Evolutionary conservation across 2,329 filamentous ascomycete species (phyloP).

Genomic region (Metarhizium anisopliae): DNA sequence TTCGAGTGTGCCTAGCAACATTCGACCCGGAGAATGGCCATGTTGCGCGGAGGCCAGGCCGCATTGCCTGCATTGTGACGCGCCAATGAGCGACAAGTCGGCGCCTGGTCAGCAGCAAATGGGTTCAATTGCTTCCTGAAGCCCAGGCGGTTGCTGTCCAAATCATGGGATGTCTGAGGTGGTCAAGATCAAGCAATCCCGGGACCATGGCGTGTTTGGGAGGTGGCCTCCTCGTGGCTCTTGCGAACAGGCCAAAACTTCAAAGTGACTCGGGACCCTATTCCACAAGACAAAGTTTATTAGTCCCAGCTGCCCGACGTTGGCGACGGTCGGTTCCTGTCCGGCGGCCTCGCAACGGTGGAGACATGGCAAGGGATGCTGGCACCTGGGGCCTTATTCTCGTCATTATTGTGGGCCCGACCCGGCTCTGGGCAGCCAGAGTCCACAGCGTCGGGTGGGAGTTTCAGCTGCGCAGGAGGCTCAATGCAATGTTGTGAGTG

Average conservation of each 20-base stretch:
- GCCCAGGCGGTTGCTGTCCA: neutral
- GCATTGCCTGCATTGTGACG: constrained; percentile 3
- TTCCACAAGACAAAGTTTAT: neutral
- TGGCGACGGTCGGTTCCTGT: neutral
- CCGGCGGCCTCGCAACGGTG: neutral
- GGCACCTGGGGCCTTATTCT: neutral
- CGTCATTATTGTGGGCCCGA: neutral
- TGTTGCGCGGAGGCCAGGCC: neutral
- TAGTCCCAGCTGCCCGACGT: neutral
- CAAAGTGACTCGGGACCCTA: neutral
- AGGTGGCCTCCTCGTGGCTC: neutral
- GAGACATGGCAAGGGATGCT: neutral
- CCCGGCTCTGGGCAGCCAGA: neutral
- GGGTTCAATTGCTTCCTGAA: neutral
- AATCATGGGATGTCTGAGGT: neutral
- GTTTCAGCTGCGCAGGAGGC: neutral
- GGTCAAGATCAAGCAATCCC: neutral
- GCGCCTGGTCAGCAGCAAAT: no score
- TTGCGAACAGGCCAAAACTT: neutral
- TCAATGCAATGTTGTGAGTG: no score
- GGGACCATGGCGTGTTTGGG: neutral
- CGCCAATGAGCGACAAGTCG: neutral
- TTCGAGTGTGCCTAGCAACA: neutral
- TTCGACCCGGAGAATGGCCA: neutral
- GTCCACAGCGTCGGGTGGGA: neutral